Percentiles rank a stretch among this genome's conserved stretches.
These are phyloP conservation scores for Aspergillus flavus DNA, from an alignment of 2,329 filamentous ascomycete species.

Conservation along the genomic window DNA sequence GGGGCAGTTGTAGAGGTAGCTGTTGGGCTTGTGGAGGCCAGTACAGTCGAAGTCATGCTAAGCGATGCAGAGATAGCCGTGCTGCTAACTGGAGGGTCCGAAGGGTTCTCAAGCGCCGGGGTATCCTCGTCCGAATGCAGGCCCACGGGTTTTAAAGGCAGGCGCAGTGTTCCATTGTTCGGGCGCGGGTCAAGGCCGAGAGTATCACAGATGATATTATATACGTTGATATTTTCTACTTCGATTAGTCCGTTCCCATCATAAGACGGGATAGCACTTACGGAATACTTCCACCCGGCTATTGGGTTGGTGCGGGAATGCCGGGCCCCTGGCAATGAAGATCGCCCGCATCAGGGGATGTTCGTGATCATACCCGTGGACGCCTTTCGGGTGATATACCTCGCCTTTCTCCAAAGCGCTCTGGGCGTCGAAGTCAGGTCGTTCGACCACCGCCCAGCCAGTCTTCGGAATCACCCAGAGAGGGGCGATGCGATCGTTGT, in stretches of 20 bases:
- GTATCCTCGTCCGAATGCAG: constrained; percentile 46
- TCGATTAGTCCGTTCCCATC: constrained; percentile 16
- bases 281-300: constrained; percentile 80
- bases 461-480: constrained; percentile 92
- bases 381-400: constrained; percentile 76
- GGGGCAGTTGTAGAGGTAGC: neutral
- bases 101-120: constrained; percentile 33
- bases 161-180: constrained; percentile 81
- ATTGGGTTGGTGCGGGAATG: constrained; percentile 83
- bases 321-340: constrained; percentile 87
- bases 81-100: constrained; percentile 34
- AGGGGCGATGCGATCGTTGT: constrained; percentile 87
- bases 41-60: neutral
- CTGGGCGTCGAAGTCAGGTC: constrained; percentile 74
- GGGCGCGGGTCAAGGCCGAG: constrained; percentile 71
- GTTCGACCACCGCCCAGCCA: constrained; percentile 88
- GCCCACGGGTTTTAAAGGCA: constrained; percentile 49
- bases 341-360: constrained; percentile 96
- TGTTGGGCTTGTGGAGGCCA: constrained; percentile 5
- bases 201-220: constrained; percentile 92
- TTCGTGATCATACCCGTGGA: constrained; percentile 95
- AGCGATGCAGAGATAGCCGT: neutral
- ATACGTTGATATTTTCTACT: constrained; percentile 88
- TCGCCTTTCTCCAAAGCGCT: constrained; percentile 65
- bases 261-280: constrained; percentile 52